Evolutionary conservation across 2,329 filamentous ascomycete species (phyloP), one percentile per base, ranked within the genome.

Genomic region (Penicillium glabrum): DNA sequence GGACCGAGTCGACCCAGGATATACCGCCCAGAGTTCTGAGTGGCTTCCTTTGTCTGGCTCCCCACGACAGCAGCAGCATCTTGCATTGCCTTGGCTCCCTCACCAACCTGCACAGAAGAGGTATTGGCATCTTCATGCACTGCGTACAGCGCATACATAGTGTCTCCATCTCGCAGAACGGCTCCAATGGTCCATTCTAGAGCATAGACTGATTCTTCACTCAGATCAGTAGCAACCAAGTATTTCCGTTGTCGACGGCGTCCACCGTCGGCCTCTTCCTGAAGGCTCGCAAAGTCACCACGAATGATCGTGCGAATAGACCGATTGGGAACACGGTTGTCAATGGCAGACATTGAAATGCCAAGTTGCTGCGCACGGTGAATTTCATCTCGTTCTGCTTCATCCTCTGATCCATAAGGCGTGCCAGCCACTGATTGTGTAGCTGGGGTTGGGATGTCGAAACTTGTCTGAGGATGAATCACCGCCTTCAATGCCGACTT

Each of bases 131-230:
- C 93, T 72, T 98, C 93, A 64, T 97, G 92, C 24, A 96, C 88
- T 56, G 93, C 96, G 76, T 96, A 96, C 46, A 98, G 91, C 2
- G 91, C 92, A 60, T 97, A 87, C 35, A 99, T 82, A 0, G 93
- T 98, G 71, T 99, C 95, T 8, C 95, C 95, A 66, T 98, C 93
- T 48, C 95, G 86, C 29, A 99, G 81, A 6, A 98, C 92, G 0
- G 93, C 98, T 8, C 95, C 95, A 54, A 99, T 93, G 0, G 93
- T 95, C 95, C 95, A 99, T 73, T 99, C 95, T 31, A 99, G 81
- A 1, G 95, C 95, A 72, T 98, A 96, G 7, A 91, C 90, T 5
- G 93, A 93, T 77, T 99, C 95, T 37, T 95, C 90, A 65, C 93
- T 97, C 3, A 98, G 79, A 74, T 99, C 95, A 0, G 91, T 97